Evolutionary conservation across 192 early-diverging fungal genomes (phyloP).

Genomic region (Umbelopsis sp.): DNA sequence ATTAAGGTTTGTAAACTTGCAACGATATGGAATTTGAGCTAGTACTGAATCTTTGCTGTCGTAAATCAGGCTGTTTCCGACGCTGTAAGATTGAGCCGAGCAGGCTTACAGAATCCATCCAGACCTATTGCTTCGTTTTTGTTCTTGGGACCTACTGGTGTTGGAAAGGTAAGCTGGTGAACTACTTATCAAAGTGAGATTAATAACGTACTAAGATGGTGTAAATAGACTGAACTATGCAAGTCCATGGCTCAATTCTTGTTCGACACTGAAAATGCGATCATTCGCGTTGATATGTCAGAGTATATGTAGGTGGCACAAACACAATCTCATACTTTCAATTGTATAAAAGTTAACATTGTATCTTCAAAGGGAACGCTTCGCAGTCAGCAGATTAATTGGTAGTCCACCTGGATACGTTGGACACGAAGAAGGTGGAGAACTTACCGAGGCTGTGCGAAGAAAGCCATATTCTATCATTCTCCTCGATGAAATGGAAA

Average conservation of each 20-base stretch:
- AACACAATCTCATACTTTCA: background rate
- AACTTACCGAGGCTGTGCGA: conserved; percentile 93
- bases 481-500: conserved; percentile 98
- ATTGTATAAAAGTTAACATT: background rate
- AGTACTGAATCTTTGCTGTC: no score
- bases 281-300: conserved; percentile 98
- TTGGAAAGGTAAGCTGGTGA: conserved; percentile 68
- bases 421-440: conserved; percentile 95
- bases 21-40: background rate
- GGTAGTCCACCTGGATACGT: conserved; percentile 97
- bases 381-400: conserved; percentile 88
- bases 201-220: background rate
- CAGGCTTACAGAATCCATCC: conserved; percentile 80
- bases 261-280: conserved; percentile 95
- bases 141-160: conserved; percentile 96
- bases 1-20: conserved; percentile 50
- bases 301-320: conserved; percentile 87
- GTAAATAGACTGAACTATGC: conserved; percentile 65
- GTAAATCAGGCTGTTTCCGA: conserved; percentile 72
- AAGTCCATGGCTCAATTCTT: conserved; percentile 84
- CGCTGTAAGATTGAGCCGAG: conserved; percentile 84
- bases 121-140: conserved; percentile 92
- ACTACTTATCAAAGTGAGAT: conserved; percentile 28
- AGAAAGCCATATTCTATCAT: conserved; percentile 91
- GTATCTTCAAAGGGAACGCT: conserved; percentile 38